A percentile compares a stretch with the other conserved stretches of the same genome.
Evolutionary conservation across 2,329 filamentous ascomycete species (phyloP).

Genomic region (Aspergillus piperis): DNA sequence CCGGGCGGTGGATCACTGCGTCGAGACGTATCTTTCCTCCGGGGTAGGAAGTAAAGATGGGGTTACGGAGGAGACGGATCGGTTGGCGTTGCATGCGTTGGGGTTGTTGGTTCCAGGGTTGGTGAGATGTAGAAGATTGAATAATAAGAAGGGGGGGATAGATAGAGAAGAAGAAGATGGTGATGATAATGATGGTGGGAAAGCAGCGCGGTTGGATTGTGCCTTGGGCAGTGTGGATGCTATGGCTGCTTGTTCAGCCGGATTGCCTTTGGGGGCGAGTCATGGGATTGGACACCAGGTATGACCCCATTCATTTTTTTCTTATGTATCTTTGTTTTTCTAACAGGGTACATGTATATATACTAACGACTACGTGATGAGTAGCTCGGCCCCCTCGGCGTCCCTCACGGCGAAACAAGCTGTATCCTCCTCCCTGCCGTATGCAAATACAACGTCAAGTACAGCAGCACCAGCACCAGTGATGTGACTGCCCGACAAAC

Average conservation of each 20-base stretch:
- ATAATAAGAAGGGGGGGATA: no score
- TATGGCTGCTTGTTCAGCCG: conserved; percentile 50
- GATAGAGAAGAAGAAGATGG: conserved; percentile 16
- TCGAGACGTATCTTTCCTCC: conserved; percentile 49
- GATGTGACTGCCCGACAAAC: conserved; percentile 36
- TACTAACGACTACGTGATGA: background rate
- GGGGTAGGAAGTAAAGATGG: conserved; percentile 42
- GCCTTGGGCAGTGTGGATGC: conserved; percentile 56
- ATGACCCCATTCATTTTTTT: conserved; percentile 4
- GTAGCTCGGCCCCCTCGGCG: conserved; percentile 55
- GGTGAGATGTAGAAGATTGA: conserved; percentile 39
- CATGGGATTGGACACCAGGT: conserved; percentile 57
- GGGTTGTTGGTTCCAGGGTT: conserved; percentile 46
- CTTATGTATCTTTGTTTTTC: no score
- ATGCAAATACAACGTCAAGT: conserved; percentile 55
- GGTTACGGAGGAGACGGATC: conserved; percentile 38
- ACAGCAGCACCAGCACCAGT: conserved; percentile 39
- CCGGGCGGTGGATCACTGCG: conserved; percentile 59
- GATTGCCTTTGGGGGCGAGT: conserved; percentile 49
- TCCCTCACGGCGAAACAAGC: conserved; percentile 63
- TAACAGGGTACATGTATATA: no score
- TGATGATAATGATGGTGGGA: conserved; percentile 37
- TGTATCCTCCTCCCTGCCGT: conserved; percentile 59
- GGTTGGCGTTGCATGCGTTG: conserved; percentile 43
- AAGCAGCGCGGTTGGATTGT: conserved; percentile 49